phyloP scores from a whole-genome alignment of 768 basidiomycete genomes.

The Suillus luteus region DNA sequence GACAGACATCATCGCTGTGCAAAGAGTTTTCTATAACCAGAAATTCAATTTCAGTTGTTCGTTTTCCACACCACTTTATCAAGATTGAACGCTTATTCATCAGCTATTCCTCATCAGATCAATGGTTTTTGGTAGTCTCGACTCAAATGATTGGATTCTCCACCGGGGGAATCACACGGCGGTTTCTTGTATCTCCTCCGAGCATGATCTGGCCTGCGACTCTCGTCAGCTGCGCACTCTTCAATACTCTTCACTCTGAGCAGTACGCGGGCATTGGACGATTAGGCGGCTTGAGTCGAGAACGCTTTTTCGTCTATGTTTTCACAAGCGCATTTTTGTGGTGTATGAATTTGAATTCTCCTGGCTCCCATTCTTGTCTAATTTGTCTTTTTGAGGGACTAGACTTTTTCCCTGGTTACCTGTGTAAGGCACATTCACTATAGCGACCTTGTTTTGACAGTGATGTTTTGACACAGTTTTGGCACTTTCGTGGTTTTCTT shows the following conservation, averaged over 20 bases:
- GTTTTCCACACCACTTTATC: slow-evolving; percentile 22
- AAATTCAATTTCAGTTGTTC: slow-evolving; percentile 59
- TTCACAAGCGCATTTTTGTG: slow-evolving; percentile 59
- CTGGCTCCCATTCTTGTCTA: neutral
- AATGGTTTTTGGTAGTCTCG: slow-evolving; percentile 79
- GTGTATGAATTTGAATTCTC: slow-evolving; percentile 48
- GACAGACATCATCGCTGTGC: slow-evolving; percentile 77
- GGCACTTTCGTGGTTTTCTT: slow-evolving; percentile 58
- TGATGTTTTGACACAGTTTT: slow-evolving; percentile 36
- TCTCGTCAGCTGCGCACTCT: slow-evolving; percentile 71
- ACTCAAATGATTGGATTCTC: slow-evolving; percentile 83
- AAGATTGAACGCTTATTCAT: slow-evolving; percentile 2
- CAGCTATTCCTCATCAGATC: slow-evolving; percentile 48
- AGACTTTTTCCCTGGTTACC: slow-evolving; percentile 49
- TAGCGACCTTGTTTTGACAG: slow-evolving; percentile 15
- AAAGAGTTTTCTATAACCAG: slow-evolving; percentile 71
- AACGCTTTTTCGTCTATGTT: slow-evolving; percentile 73
- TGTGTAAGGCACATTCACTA: slow-evolving; percentile 33
- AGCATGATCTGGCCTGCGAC: slow-evolving; percentile 76
- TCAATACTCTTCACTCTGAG: slow-evolving; percentile 78
- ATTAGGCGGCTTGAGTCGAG: slow-evolving; percentile 66
- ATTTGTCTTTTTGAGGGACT: slow-evolving; percentile 10
- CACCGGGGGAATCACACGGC: slow-evolving; percentile 71
- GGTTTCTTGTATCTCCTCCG: slow-evolving; percentile 67
- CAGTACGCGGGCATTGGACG: slow-evolving; percentile 64